Base-by-base conservation (phyloP, 192 early-diverging fungal species). In the Rhizoclosmatium globosum region DNA sequence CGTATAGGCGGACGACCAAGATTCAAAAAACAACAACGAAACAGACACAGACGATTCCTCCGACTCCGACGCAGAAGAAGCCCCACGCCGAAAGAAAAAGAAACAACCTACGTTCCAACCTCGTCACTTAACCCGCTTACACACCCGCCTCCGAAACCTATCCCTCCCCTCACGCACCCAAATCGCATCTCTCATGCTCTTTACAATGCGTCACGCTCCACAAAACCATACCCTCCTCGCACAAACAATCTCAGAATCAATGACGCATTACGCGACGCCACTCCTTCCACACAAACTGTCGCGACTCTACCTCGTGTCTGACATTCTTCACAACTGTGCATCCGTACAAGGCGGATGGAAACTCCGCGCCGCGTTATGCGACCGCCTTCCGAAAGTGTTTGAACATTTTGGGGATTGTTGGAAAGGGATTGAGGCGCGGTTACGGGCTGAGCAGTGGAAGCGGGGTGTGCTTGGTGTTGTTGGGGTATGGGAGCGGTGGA, bases 401-500 rank as follows among this genome's bases (percentile, higher is more conserved):
- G 85, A 83, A 15, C 90, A 91, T 53, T 85, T 98, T 45, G 90
- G 92, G 53, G 81, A 74, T 0, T 86, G 93, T 42, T 92, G 94
- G 81, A 79, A 86, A 11, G 82, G 74, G 2, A 94, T 97, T 41
- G 87, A 87, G n/a, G 91, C 87, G 0, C 81, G 95, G 47, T 85
- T 97, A 47, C 92, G 92, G 74, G 94, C 94, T 4, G 95, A 98
- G 81, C 92, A 94, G 68, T 68, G 87, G 59, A 68, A 82, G 47
- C 58, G 83, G 89, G 87, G 84, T 87, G 74, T 92, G 86, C 70
- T 91, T 91, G 53, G 82, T 6, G 88, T 94, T 4, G 79, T 98
- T 48, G 85, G 83, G 3, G 92, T 94, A 15, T 98, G 95, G 96
- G 95, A 98, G 77, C 90, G 85, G 50, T 95, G 96, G 94, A 93